Evolutionary conservation across 2,329 filamentous ascomycete genomes (phyloP).

Genomic region (Didymella keratinophila): DNA sequence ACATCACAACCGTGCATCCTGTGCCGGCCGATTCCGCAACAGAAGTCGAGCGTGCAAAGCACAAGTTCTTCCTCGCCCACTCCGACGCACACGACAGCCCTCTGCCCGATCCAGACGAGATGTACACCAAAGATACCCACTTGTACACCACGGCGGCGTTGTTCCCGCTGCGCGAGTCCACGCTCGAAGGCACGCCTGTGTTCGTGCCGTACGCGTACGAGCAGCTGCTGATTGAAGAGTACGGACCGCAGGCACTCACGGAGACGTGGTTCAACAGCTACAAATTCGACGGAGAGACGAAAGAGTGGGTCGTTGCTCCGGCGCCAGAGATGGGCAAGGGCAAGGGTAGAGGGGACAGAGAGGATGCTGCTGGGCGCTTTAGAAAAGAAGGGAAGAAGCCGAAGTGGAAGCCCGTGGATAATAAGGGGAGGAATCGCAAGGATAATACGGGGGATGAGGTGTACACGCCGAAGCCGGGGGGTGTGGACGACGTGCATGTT

Average conservation of each 20-base stretch:
- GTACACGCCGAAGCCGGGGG: conserved; percentile 3
- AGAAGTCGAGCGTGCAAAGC: neutral
- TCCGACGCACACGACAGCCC: neutral
- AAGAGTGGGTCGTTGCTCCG: conserved; percentile 33
- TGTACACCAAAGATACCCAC: conserved; percentile 64
- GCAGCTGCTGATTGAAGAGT: conserved; percentile 63
- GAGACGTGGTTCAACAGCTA: conserved; percentile 57
- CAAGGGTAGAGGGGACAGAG: neutral
- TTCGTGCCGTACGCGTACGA: conserved; percentile 66
- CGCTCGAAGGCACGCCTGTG: conserved; percentile 62
- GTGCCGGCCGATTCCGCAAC: conserved; percentile 46
- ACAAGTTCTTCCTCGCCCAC: conserved; percentile 9
- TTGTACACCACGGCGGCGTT: conserved; percentile 62
- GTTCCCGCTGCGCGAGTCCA: conserved; percentile 63
- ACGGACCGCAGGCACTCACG: conserved; percentile 59
- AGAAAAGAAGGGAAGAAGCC: neutral
- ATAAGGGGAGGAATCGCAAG: neutral
- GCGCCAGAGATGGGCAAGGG: neutral
- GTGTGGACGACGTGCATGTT: conserved; percentile 3
- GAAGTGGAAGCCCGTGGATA: neutral
- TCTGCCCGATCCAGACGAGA: neutral
- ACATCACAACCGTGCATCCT: conserved; percentile 64
- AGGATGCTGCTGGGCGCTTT: neutral
- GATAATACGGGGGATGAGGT: neutral
- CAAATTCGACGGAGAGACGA: conserved; percentile 47